A percentile compares a stretch with the other conserved stretches of the same genome.
phyloP scores from a whole-genome alignment of 176 grass and related monocot genomes.

The Avena sativa region DNA sequence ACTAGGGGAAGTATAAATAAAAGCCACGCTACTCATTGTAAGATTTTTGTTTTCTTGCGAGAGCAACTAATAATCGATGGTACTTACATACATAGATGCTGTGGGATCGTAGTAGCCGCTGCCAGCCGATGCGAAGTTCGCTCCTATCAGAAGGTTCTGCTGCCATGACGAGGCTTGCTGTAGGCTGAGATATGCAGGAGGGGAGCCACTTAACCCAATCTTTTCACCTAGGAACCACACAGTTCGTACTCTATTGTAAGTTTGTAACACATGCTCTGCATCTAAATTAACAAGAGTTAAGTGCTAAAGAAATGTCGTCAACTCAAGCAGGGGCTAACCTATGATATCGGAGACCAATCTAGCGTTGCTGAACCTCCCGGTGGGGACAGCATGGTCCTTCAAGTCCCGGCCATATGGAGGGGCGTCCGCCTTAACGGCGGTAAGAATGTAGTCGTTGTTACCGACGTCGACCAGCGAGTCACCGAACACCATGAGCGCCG shows the following conservation, averaged over 20 bases:
- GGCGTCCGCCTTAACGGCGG: constrained; percentile 69
- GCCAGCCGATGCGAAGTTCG: constrained; percentile 87
- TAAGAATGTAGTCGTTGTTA: constrained; percentile 87
- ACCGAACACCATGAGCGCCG: constrained; percentile 65
- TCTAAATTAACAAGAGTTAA: no score
- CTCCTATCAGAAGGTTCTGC: constrained; percentile 74
- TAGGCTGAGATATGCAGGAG: constrained; percentile 80
- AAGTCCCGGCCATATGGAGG: constrained; percentile 91
- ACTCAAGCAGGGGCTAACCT: no score
- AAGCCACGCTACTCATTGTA: no score
- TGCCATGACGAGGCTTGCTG: constrained; percentile 54
- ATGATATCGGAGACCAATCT: constrained; percentile 79
- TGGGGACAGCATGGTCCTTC: constrained; percentile 55
- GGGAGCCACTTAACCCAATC: constrained; percentile 65
- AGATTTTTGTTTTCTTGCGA: not conserved
- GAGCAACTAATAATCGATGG: not conserved
- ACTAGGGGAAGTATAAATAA: no score
- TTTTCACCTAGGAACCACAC: constrained; percentile 43
- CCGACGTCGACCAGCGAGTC: constrained; percentile 87
- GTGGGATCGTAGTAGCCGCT: constrained; percentile 57
- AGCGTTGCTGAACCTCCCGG: constrained; percentile 94
- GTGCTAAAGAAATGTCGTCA: no score
- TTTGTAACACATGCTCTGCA: no score
- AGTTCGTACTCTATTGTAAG: no score
- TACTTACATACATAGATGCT: not conserved